phyloP scores from a whole-genome alignment of 768 basidiomycete genomes.

The Auriscalpium vulgare region DNA sequence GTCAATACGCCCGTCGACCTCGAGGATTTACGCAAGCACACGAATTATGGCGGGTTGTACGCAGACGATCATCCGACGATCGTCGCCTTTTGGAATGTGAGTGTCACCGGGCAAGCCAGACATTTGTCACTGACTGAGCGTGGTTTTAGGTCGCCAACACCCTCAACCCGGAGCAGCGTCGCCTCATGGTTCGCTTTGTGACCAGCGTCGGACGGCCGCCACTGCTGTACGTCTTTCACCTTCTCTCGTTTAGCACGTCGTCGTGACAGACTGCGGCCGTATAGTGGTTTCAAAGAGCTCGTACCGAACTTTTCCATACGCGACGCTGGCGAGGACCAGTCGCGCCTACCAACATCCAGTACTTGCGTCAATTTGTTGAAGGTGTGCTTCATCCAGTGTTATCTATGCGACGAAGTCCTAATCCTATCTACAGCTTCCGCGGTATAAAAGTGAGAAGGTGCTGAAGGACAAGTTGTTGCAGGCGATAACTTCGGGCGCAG shows the following conservation, averaged over 20 bases:
- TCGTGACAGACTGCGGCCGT: background rate
- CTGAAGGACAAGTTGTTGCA: constrained; percentile 74
- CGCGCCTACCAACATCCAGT: constrained; percentile 66
- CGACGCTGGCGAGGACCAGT: constrained; percentile 66
- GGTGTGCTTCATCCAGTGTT: constrained; percentile 29
- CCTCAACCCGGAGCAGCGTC: constrained; percentile 75
- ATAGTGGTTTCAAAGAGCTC: constrained; percentile 78
- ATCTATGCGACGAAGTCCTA: no score
- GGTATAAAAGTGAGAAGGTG: constrained; percentile 53
- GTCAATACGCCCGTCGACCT: constrained; percentile 81
- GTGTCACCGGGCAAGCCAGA: background rate
- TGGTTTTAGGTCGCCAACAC: constrained; percentile 56
- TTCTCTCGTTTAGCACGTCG: background rate
- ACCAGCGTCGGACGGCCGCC: constrained; percentile 91
- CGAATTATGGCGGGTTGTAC: constrained; percentile 78
- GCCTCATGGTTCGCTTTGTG: constrained; percentile 78
- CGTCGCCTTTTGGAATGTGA: constrained; percentile 76
- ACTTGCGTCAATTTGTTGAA: constrained; percentile 93
- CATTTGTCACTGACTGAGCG: background rate
- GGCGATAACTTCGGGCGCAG: constrained; percentile 81
- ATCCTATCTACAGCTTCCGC: constrained; percentile 47
- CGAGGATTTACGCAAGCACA: constrained; percentile 69
- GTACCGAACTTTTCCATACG: constrained; percentile 85
- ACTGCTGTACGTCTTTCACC: constrained; percentile 48
- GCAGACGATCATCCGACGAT: constrained; percentile 66